Base-by-base conservation (phyloP, 2,329 filamentous ascomycete genomes). In the Talaromyces sp. region DNA sequence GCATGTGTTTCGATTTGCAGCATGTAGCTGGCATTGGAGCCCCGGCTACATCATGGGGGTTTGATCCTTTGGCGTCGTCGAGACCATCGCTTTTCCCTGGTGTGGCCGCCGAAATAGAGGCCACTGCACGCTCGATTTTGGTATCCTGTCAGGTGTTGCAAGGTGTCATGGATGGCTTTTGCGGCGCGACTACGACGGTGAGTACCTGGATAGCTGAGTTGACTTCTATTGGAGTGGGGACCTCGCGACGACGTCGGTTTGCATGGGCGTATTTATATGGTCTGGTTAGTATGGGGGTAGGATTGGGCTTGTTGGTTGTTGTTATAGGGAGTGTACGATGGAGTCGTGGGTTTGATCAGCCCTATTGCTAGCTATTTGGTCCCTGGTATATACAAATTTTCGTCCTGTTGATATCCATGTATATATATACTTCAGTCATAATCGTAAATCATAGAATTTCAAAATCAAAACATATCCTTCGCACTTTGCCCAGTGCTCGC, bases 1-100 rank as follows among this genome's bases (percentile, higher is more conserved):
- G 84, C 13, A 86, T 91, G 80, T 82, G 85, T 31, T 96, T 84
- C 77, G 89, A 95, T 67, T 75, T 96, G 53, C 89, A 91, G 63
- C 91, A 90, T 66, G 77, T 83, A 0, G 59, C 64, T n/a, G 70
- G 77, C 1, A 65, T 71, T 6, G 81, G 80, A 0, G 81, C 79
- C 0, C 62, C 79, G 1, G 63, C 63, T 53, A 4, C 6, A 17
- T 45, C 53, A 28, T 56, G 19, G 33, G 21, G 17, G 1, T 51
- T 52, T 58, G 55, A 77, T 77, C 4, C 81, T 79, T 0, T 55
- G 8, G n/a, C 36, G 13, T 11, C 40, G 21, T 15, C 57, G 19
- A 52, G 52, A 31, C 5, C 36, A 13, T 31, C 43, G 11, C 21
- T 56, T 15, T 59, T 59, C 17, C 41, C 35, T 3, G 51, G 41